Base-by-base conservation (phyloP, 2,329 filamentous ascomycete genomes). In the Colletotrichum karsti region DNA sequence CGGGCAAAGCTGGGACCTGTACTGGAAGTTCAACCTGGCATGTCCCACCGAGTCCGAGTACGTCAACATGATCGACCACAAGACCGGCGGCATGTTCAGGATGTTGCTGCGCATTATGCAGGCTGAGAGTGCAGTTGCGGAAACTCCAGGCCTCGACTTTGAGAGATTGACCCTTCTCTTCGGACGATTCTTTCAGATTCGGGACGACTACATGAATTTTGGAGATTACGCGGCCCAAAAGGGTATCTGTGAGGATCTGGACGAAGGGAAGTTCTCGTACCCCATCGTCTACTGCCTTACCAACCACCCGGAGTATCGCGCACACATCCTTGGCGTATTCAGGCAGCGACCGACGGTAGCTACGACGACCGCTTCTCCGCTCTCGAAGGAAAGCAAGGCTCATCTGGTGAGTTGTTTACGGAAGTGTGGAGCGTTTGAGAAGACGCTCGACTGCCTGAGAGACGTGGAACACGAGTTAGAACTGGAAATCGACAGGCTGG, bases 241-340 rank as follows among this genome's bases (percentile, higher is more conserved):
- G 65, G 80, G 81, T 0, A 80, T 79, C 65, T 78, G 76, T 63
- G 80, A 82, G 42, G 81, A 83, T 64, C 73, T 83, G 0, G 77
- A 78, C 26, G 80, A 83, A 68, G 80, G 81, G 2, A 62, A 62
- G 46, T 62, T 54, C 18, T 53, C 46, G 13, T 54, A 22, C 24
- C 33, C 24, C 5, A 30, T 62, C 46, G 44, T 62, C 50, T 48
- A 62, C 58, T 41, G 46, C 35, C 24, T 62, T 13, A 20, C 30
- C 22, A 54, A 20, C 26, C 53, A 20, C 9, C 44, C 58, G 8
- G 24, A 20, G 42, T 46, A 28, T 33, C 18, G 42, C 26, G 39
- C 48, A 9, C 39, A 41, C 12, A 48, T 59, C 18, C 33, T 59
- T 39, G 39, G 56, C 8, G 39, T 59, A n/a, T 50, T 59, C 41